Percentiles rank a stretch among this genome's conserved stretches.
phyloP scores from a whole-genome alignment of 305 asterid genomes.

The Plantago coronopus region DNA sequence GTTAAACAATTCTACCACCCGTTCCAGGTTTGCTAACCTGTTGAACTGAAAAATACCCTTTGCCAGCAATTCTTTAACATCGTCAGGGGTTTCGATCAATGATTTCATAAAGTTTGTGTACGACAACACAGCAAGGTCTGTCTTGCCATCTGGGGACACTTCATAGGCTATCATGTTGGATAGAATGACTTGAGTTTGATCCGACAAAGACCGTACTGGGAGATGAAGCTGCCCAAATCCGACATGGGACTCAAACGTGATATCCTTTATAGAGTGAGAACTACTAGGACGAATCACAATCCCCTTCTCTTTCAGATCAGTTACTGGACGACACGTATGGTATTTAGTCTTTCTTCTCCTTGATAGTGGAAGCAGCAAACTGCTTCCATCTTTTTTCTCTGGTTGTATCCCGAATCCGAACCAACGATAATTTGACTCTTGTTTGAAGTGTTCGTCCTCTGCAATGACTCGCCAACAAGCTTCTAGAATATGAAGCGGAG shows the following conservation, averaged over 20 bases:
- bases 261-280: slow-evolving; percentile 1
- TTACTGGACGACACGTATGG: background rate
- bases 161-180: slow-evolving; percentile 1
- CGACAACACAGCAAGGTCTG: background rate
- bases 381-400: background rate
- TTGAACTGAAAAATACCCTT: background rate
- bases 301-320: background rate
- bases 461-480: slow-evolving; percentile 6
- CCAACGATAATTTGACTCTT: too few relatives aligned
- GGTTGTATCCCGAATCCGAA: background rate
- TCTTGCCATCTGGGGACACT: background rate
- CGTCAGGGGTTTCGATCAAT: background rate
- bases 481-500: background rate
- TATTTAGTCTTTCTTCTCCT: background rate
- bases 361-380: too few relatives aligned
- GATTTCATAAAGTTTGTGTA: slow-evolving; percentile 6
- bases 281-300: background rate
- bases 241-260: background rate
- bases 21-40: slow-evolving; percentile 5
- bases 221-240: background rate
- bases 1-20: background rate
- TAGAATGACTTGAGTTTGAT: background rate
- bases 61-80: slow-evolving; percentile 1
- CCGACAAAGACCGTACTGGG: slow-evolving; percentile 4
- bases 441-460: background rate